These are phyloP conservation scores for Porphyra umbilicalis DNA, from an alignment of 31 red algal species.

Conservation along the genomic window DNA sequence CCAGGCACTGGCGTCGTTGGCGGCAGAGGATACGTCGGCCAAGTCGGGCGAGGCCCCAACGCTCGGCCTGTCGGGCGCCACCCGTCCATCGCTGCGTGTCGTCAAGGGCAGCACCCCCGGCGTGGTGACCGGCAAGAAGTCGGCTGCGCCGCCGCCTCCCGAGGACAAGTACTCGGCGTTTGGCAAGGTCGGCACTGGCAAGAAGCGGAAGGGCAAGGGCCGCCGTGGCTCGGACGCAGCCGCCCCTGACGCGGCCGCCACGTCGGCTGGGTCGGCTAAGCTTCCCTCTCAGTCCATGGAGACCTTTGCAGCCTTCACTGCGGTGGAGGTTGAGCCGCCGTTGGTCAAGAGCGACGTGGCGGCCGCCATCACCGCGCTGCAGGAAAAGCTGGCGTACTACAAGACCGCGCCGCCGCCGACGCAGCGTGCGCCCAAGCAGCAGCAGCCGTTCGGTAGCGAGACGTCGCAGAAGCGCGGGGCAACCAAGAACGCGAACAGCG, in stretches of 20 bases:
- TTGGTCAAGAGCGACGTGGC: slow-evolving; percentile 58
- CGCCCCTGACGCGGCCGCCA: slow-evolving; percentile 1
- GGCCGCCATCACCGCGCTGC: slow-evolving; percentile 41
- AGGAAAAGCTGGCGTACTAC: slow-evolving; percentile 66
- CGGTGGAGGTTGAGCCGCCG: slow-evolving; percentile 61
- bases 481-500: slow-evolving; percentile 11
- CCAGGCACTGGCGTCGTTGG: slow-evolving; percentile 35
- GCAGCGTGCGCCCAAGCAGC: slow-evolving; percentile 47
- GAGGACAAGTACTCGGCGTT: slow-evolving; percentile 61
- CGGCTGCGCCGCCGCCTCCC: slow-evolving; percentile 4
- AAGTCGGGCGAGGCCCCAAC: slow-evolving; percentile 7
- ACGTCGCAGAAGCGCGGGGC: slow-evolving; percentile 15
- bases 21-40: slow-evolving; percentile 26
- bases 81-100: slow-evolving; percentile 24
- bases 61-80: slow-evolving; percentile 21
- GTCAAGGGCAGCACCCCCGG: slow-evolving; percentile 17
- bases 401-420: slow-evolving; percentile 60
- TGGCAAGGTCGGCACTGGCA: not conserved
- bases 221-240: slow-evolving; percentile 22
- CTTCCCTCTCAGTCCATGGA: slow-evolving; percentile 85
- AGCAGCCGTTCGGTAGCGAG: not conserved
- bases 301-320: slow-evolving; percentile 52
- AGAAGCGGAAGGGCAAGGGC: slow-evolving; percentile 45
- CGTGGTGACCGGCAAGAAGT: slow-evolving; percentile 32
- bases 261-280: slow-evolving; percentile 7